Evolutionary conservation across 306 rosid species (phyloP).

Genomic region (Acmispon strigosus): DNA sequence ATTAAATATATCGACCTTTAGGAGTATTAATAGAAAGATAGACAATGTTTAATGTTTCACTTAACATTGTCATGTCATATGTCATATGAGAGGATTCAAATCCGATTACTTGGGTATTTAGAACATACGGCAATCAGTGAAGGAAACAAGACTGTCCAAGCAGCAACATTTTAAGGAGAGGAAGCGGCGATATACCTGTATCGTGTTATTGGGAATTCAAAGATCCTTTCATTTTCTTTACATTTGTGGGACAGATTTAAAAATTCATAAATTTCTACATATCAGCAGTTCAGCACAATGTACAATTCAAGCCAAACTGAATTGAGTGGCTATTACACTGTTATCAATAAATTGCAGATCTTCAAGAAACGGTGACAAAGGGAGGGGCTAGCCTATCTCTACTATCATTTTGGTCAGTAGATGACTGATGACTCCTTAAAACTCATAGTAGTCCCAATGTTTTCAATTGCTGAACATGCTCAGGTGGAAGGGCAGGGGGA

Average conservation of each 20-base stretch:
- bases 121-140: neutral
- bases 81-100: no score
- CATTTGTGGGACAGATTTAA: constrained; percentile 20
- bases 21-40: no score
- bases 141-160: constrained; percentile 3
- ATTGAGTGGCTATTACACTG: constrained; percentile 13
- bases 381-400: constrained; percentile 18
- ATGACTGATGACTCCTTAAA: constrained; percentile 20
- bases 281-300: constrained; percentile 19
- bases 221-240: constrained; percentile 30
- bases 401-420: constrained; percentile 25
- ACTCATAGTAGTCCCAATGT: constrained; percentile 73
- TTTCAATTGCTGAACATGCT: constrained; percentile 92
- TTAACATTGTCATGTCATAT: no score
- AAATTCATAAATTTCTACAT: constrained; percentile 23
- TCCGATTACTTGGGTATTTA: neutral
- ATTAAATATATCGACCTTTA: no score
- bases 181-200: constrained; percentile 25
- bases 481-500: constrained; percentile 76
- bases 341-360: constrained; percentile 17
- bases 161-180: neutral
- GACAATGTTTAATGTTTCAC: no score
- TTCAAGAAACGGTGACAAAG: constrained; percentile 13
- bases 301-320: constrained; percentile 29
- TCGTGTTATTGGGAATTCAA: constrained; percentile 22